These are phyloP conservation scores for Ilyonectria robusta DNA, from an alignment of 2,329 filamentous ascomycete genomes.

Conservation along the genomic window DNA sequence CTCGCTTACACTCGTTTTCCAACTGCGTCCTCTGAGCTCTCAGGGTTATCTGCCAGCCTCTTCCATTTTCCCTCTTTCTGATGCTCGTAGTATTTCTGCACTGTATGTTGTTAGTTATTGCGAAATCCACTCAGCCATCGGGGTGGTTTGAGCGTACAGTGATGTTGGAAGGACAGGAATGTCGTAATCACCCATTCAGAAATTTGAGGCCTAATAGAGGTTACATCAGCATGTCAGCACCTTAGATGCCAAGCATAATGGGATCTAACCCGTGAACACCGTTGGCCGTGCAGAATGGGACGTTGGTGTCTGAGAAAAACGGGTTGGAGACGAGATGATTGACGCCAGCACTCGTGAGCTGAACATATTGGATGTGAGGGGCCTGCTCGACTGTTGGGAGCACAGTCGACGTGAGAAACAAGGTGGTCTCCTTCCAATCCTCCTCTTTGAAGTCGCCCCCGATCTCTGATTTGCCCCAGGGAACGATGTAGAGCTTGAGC, in stretches of 20 bases:
- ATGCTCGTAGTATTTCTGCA: slow-evolving; percentile 61
- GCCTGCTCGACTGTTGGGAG: slow-evolving; percentile 61
- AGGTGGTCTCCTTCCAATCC: slow-evolving; percentile 64
- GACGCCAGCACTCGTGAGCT: slow-evolving; percentile 68
- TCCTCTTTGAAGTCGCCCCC: slow-evolving; percentile 48
- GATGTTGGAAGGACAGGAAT: slow-evolving; percentile 64
- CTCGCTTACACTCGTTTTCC: slow-evolving; percentile 63
- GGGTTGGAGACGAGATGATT: slow-evolving; percentile 63
- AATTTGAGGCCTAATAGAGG: slow-evolving; percentile 64
- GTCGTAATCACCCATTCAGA: slow-evolving; percentile 70
- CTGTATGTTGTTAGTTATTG: slow-evolving; percentile 44
- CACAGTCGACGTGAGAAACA: slow-evolving; percentile 60
- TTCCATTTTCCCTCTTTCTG: slow-evolving; percentile 62
- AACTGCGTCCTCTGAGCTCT: slow-evolving; percentile 59
- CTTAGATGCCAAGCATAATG: fast-evolving
- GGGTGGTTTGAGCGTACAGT: slow-evolving; percentile 52
- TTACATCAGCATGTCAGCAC: not conserved
- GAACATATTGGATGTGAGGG: slow-evolving; percentile 66
- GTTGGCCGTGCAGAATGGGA: slow-evolving; percentile 68
- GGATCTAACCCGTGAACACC: slow-evolving; percentile 68
- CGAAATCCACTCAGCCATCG: not conserved
- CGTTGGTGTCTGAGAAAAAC: slow-evolving; percentile 64
- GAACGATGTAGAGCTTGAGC: slow-evolving; percentile 51
- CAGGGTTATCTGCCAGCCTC: slow-evolving; percentile 38
- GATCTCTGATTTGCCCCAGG: slow-evolving; percentile 47